Evolutionary conservation across 1,284 basidiomycete genomes (phyloP), one percentile per base, ranked within the genome.

Genomic region (Pyrrhoderma lamaoense): DNA sequence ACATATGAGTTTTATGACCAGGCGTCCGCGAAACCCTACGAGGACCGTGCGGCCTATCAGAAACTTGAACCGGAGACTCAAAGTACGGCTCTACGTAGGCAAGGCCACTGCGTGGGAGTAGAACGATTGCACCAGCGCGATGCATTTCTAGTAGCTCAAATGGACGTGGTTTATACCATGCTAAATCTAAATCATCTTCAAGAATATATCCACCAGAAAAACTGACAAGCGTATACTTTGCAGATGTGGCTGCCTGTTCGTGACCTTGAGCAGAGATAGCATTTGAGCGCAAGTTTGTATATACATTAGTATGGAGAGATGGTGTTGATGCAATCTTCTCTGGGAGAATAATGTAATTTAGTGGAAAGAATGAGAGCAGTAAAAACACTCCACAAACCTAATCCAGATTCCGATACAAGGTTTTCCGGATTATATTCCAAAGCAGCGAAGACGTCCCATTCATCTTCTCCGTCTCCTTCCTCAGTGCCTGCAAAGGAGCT

Each of bases 71-170:
- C 37, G n/a, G 57, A 48, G 19, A 76, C 51, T 84, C 80, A 66
- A 85, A 85, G 65, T 84, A 88, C 0, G 85, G 84, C 36, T 74
- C 68, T 13, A 77, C 65, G 57, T 88, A 88, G 1, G 70, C 67
- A n/a, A 61, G 59, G 72, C 61, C 34, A 64, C 65, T 61, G 36
- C 77, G 71, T 0, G 70, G 73, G 2, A 82, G 68, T 0, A 64
- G 61, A 8, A 72, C 69, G 48, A 73, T 56, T 51, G 68, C 59
- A 47, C 69, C 65, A 13, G 64, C 54, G 25, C 70, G 63, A 57
- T 87, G 82, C 8, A 87, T 63, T 60, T 87, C 84, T 13, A 87
- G 69, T 8, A 87, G 70, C 58, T 87, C 85, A 55, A 78, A 70
- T 0, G 80, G 72, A 5, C 70, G 65, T 9, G 85, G 60, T 42